Conservation (phyloP, 2,329 filamentous ascomycete species). For the Esteya vermicola region DNA sequence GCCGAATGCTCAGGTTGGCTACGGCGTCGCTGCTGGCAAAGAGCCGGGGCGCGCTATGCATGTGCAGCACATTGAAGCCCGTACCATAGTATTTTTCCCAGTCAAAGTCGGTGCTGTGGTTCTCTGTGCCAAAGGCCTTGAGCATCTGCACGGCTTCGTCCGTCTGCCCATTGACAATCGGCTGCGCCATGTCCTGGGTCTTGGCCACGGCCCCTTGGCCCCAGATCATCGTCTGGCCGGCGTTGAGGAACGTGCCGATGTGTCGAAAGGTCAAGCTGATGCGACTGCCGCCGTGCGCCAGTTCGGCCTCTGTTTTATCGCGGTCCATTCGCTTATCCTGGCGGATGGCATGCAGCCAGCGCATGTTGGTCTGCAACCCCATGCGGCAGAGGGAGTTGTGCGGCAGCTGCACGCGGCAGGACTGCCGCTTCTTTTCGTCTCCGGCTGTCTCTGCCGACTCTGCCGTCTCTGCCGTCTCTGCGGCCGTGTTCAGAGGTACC, state of each 20-base stretch:
- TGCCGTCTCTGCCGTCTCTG: conserved; percentile 7
- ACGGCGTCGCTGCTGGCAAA: conserved; percentile 33
- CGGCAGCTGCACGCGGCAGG: conserved; percentile 58
- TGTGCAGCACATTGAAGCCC: conserved; percentile 75
- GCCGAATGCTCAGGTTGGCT: conserved; percentile 31
- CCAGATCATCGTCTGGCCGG: conserved; percentile 59
- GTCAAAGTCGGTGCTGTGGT: conserved; percentile 55
- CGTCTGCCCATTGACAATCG: conserved; percentile 56
- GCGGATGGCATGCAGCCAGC: conserved; percentile 86
- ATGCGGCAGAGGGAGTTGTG: conserved; percentile 84
- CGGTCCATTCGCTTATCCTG: conserved; percentile 60
- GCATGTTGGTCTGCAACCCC: conserved; percentile 65
- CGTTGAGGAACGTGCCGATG: conserved; percentile 72
- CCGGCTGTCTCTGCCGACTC: neutral
- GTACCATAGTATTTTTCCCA: conserved; percentile 64
- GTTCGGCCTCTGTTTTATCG: conserved; percentile 57
- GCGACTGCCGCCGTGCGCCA: conserved; percentile 58
- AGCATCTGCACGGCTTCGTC: conserved; percentile 55
- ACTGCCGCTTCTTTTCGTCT: conserved; percentile 29
- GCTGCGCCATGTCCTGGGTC: conserved; percentile 38
- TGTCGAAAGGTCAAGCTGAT: conserved; percentile 86
- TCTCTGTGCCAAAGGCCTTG: conserved; percentile 71
- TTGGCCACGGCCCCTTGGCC: conserved; percentile 77
- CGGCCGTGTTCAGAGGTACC: neutral
- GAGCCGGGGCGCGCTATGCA: conserved; percentile 34